Base-by-base conservation (phyloP, 768 basidiomycete genomes). In the Hypholoma fasciculare region DNA sequence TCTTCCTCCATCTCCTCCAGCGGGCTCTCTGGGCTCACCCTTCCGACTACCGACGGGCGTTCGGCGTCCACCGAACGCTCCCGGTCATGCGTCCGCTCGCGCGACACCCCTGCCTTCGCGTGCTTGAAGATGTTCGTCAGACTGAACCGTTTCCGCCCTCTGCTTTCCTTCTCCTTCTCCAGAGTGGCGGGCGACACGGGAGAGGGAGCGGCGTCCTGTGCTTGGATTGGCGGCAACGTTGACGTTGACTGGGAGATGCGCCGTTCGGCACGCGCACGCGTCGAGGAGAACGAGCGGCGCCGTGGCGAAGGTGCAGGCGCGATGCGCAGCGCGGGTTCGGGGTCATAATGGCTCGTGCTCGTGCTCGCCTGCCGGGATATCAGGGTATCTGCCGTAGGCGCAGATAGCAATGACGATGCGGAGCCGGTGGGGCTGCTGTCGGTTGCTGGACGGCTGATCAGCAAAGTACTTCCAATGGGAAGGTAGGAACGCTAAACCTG, bases 71-170 rank as follows among this genome's bases (percentile, higher is more conserved):
- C 52, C 63, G 60, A 55, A 65, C 58, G 76, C 49, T 70, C 74
- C 56, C 67, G 30, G 30, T 52, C 51, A 16, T 53, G 40, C 56
- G 61, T 40, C 60, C 51, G 64, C 30, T 69, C 68, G 7, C 58
- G 62, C 40, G 65, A 58, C 46, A 57, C 27, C 23, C 59, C 46
- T 0, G 86, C 84, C 23, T 68, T 72, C 4, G 84, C 81, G 27
- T 82, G 77, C 36, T 76, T 81, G 1, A 84, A 80, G 27, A 87
- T 77, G 7, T 76, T 77, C 12, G 81, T 75, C 7, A 89, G 69
- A 47, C 77, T 83, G 65, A 87, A 86, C 5, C 81, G 78, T 49
- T 55, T 62, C 52, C 62, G 56, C 34, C 57, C 55, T 52, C 61
- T 39, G 26, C 16, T 17, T 11, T 49, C 48, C 12, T 14, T 11